Evolutionary conservation across 2,329 filamentous ascomycete species (phyloP), one percentile per base, ranked within the genome.

Genomic region (Hypoxylon rubiginosum): DNA sequence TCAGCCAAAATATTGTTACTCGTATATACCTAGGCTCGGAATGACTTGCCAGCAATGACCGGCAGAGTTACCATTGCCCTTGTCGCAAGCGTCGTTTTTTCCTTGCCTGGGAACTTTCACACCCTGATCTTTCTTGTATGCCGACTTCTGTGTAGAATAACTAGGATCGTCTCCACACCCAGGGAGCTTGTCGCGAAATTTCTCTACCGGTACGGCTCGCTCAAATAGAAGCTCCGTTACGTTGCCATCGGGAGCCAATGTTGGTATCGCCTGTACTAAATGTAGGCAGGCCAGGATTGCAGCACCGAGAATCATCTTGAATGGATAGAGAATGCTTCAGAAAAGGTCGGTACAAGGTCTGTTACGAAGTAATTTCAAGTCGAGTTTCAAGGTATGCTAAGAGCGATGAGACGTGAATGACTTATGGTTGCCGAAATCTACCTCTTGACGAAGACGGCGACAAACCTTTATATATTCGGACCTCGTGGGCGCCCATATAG

Each of bases 151-250:
- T n/a, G 1, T 24, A 1, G 32, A 39, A 34, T 32, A 56, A 36
- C 53, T 56, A 24, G 53, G 53, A 30, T 56, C 53, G 10, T 34
- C 39, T 21, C 11, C 26, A 21, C 53, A 56, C 8, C 53, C 41
- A 2, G 53, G 53, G 24, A 56, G 39, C n/a, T 21, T 15, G 41
- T 56, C 53, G n/a, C 53, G 39, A 46, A 46, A 56, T 4, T 34
- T 1, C 11, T 39, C 15, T 11, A 13, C 32, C 3, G 34, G 13
- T n/a, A n/a, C 5, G 5, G 13, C 34, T 39, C 34, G 34, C 32
- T 13, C 4, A 39, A 2, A 15, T 13, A 39, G 5, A n/a, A 39
- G 34, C 5, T 39, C 34, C 13, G 4, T 39, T 15, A 36, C 4
- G 13, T 36, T 2, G 2, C 34, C 15, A n/a, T 39, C 34, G 3